A percentile compares a stretch with the other conserved stretches of the same genome.
Evolutionary conservation across 1,284 basidiomycete species (phyloP).

Genomic region (Leccinum pachyderme): DNA sequence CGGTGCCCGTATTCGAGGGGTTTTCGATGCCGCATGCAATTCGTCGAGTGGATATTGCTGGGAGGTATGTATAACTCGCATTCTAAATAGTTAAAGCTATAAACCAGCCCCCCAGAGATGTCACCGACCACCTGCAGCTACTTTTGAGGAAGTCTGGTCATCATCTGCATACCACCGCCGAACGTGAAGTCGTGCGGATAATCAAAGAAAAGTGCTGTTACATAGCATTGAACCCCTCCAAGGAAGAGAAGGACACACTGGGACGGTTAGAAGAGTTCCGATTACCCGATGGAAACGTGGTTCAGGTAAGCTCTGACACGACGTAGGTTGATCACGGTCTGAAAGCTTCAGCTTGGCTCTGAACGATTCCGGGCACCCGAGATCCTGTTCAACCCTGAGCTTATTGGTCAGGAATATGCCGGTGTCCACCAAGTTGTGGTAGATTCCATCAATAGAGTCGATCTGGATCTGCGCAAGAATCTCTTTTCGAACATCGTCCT

Average conservation of each 20-base stretch:
- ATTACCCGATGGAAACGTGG: constrained; percentile 92
- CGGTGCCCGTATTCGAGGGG: constrained; percentile 98
- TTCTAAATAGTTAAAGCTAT: constrained; percentile 9
- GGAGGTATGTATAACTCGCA: constrained; percentile 55
- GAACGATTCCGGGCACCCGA: constrained; percentile 98
- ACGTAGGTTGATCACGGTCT: constrained; percentile 1
- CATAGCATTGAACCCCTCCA: constrained; percentile 84
- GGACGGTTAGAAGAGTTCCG: constrained; percentile 87
- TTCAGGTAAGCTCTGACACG: constrained; percentile 61
- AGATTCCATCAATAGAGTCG: constrained; percentile 83
- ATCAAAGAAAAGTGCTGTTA: constrained; percentile 99
- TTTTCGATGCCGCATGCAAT: constrained; percentile 99
- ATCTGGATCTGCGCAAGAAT: constrained; percentile 90
- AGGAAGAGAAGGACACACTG: constrained; percentile 90
- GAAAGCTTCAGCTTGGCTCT: constrained; percentile 70
- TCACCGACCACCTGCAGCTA: constrained; percentile 94
- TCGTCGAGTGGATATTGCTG: constrained; percentile 92
- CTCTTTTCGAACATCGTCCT: constrained; percentile 97
- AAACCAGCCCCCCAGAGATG: constrained; percentile 60
- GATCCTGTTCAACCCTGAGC: constrained; percentile 96
- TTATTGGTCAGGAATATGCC: constrained; percentile 94
- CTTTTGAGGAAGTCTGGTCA: constrained; percentile 94
- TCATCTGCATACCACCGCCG: constrained; percentile 94
- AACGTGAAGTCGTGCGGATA: constrained; percentile 94
- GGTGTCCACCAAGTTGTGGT: constrained; percentile 96